phyloP scores from a whole-genome alignment of 192 early-diverging fungal species.

The Coemansia asiatica region DNA sequence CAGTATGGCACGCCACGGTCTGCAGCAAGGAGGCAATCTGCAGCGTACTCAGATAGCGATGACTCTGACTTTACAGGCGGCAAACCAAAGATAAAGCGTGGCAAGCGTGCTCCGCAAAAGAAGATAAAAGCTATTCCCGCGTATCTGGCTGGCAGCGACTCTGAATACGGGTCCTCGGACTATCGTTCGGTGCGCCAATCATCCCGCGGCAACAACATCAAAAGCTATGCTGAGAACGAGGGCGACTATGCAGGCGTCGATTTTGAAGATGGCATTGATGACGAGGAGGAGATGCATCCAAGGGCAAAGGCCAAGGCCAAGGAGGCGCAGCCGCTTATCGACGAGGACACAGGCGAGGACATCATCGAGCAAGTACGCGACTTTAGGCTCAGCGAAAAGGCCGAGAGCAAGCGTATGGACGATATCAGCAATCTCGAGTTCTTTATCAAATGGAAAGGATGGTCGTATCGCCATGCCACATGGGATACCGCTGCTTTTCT shows the following conservation, averaged over 20 bases:
- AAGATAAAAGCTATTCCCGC: constrained; percentile 37
- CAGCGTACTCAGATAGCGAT: constrained; percentile 41
- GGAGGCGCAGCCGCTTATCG: constrained; percentile 36
- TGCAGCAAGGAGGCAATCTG: constrained; percentile 15
- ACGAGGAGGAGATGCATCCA: constrained; percentile 12
- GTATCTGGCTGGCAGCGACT: constrained; percentile 49
- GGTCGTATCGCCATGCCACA: constrained; percentile 86
- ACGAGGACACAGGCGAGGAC: constrained; percentile 46
- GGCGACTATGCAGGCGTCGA: constrained; percentile 44
- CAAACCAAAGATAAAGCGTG: constrained; percentile 34
- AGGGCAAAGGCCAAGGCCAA: constrained; percentile 26
- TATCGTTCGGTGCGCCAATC: constrained; percentile 46
- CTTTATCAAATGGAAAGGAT: constrained; percentile 92
- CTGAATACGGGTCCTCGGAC: constrained; percentile 52
- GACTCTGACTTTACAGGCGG: constrained; percentile 47
- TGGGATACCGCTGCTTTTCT: constrained; percentile 79
- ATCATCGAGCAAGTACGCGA: constrained; percentile 55
- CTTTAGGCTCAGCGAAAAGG: constrained; percentile 32
- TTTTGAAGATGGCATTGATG: constrained; percentile 42
- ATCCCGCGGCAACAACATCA: constrained; percentile 34
- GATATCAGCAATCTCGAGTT: constrained; percentile 68
- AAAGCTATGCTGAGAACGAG: constrained; percentile 55
- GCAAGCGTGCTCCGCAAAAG: constrained; percentile 27
- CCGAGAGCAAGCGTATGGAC: constrained; percentile 26
- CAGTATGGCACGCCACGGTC: constrained; percentile 12